Percentiles rank a stretch among this genome's conserved stretches.
phyloP scores from a whole-genome alignment of 768 basidiomycete genomes.

The Chlorophyllum brunneum region DNA sequence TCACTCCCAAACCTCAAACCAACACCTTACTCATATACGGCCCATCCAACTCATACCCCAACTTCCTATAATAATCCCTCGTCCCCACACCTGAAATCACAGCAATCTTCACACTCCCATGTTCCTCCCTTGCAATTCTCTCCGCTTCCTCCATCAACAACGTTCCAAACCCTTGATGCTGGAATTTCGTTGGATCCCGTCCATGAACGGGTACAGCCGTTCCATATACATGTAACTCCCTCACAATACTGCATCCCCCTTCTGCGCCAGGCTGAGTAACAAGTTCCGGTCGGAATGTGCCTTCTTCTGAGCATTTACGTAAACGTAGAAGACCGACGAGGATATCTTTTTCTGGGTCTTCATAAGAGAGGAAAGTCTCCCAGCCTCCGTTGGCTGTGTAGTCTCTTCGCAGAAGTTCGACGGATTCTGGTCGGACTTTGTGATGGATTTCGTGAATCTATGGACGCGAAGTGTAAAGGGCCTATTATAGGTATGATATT shows the following conservation, averaged over 20 bases:
- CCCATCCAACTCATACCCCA: slow-evolving; percentile 93
- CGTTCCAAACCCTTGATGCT: slow-evolving; percentile 97
- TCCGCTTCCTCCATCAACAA: slow-evolving; percentile 99
- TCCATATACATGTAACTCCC: slow-evolving; percentile 97
- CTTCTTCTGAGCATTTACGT: slow-evolving; percentile 94
- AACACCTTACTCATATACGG: slow-evolving; percentile 96
- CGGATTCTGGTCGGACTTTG: slow-evolving; percentile 92
- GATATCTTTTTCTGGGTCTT: slow-evolving; percentile 96
- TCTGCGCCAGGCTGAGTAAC: slow-evolving; percentile 63
- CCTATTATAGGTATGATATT: slow-evolving; percentile 1
- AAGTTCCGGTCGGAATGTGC: slow-evolving; percentile 93
- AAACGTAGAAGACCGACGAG: slow-evolving; percentile 89
- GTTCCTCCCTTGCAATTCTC: slow-evolving; percentile 94
- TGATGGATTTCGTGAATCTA: slow-evolving; percentile 99
- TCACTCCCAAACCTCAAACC: slow-evolving; percentile 33
- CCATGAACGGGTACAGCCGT: slow-evolving; percentile 98
- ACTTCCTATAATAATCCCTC: slow-evolving; percentile 90
- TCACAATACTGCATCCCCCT: slow-evolving; percentile 86
- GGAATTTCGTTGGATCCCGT: slow-evolving; percentile 96
- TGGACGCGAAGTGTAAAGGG: neutral
- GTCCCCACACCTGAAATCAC: slow-evolving; percentile 98
- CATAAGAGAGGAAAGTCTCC: slow-evolving; percentile 99
- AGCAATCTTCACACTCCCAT: slow-evolving; percentile 93
- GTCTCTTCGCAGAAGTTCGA: slow-evolving; percentile 92
- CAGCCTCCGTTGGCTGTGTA: slow-evolving; percentile 98